Conservation (phyloP, 192 early-diverging fungal species). For the Funneliformis mosseae region DNA sequence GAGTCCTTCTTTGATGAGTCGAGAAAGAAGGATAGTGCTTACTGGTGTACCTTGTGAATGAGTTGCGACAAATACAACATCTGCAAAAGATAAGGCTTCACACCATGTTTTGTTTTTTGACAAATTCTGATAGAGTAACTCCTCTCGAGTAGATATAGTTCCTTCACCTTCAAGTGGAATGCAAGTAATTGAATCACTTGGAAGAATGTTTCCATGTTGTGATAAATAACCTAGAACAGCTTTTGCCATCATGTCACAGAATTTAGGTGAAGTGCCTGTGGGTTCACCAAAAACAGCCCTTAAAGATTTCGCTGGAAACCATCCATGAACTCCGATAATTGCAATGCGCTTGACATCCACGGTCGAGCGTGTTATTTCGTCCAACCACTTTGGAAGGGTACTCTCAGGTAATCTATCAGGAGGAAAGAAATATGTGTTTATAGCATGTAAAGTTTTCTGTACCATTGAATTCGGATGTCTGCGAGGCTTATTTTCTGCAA, state of each 20-base stretch:
- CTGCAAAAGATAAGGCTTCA: conserved; percentile 54
- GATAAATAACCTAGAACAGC: conserved; percentile 62
- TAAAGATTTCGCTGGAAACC: conserved; percentile 80
- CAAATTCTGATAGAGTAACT: conserved; percentile 78
- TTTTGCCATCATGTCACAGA: conserved; percentile 85
- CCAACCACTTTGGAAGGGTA: conserved; percentile 4
- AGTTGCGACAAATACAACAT: conserved; percentile 85
- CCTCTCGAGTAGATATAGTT: conserved; percentile 84
- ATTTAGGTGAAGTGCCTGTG: conserved; percentile 87
- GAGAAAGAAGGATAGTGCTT: conserved; percentile 72
- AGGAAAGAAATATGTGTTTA: conserved; percentile 34
- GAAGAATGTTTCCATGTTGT: conserved; percentile 51
- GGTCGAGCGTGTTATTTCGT: conserved; percentile 33
- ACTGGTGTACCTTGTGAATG: conserved; percentile 96
- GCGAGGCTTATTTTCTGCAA: neutral
- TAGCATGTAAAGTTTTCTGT: conserved; percentile 25
- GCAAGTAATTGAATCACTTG: conserved; percentile 57
- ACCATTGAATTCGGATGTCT: conserved; percentile 1
- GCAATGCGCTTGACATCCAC: conserved; percentile 57
- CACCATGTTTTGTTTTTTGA: conserved; percentile 52
- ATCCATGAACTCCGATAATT: conserved; percentile 90
- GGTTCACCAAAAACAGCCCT: conserved; percentile 86
- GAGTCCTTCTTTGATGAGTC: conserved; percentile 62
- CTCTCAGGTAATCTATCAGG: neutral
- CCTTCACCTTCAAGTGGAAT: conserved; percentile 94